Percentiles rank a stretch among this genome's conserved stretches.
These are phyloP conservation scores for Macrotyloma uniflorum DNA, from an alignment of 306 rosid species.

Conservation along the genomic window DNA sequence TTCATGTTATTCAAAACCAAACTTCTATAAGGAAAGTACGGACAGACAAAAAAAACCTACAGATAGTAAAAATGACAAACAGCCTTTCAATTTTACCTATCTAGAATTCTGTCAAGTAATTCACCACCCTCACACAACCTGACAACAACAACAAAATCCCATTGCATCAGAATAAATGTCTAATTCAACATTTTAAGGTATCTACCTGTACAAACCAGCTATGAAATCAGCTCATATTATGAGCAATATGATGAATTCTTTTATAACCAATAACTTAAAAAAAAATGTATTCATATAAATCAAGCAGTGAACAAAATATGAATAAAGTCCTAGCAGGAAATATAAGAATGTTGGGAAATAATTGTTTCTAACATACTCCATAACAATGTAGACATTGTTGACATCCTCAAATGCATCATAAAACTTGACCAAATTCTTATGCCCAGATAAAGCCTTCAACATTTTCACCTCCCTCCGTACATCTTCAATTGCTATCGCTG, in stretches of 20 bases:
- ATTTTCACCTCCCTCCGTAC: slow-evolving; percentile 95
- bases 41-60: background rate
- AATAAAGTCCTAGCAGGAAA: background rate
- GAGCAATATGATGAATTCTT: slow-evolving; percentile 24
- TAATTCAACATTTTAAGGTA: slow-evolving; percentile 19
- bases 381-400: slow-evolving; percentile 85
- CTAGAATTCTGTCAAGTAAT: slow-evolving; percentile 86
- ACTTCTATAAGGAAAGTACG: slow-evolving; percentile 23
- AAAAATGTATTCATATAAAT: slow-evolving; percentile 5
- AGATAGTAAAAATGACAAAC: slow-evolving; percentile 28
- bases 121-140: slow-evolving; percentile 99
- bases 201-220: background rate
- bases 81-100: slow-evolving; percentile 66
- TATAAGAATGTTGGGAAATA: slow-evolving; percentile 9
- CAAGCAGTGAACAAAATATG: background rate
- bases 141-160: slow-evolving; percentile 35
- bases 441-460: slow-evolving; percentile 92
- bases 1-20: slow-evolving; percentile 28
- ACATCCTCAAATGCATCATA: slow-evolving; percentile 88
- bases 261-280: slow-evolving; percentile 7
- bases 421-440: slow-evolving; percentile 82
- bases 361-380: slow-evolving; percentile 77
- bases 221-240: background rate
- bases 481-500: slow-evolving; percentile 94
- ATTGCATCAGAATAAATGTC: slow-evolving; percentile 35